Evolutionary conservation across 2,329 filamentous ascomycete species (phyloP).

Genomic region (Incumbomyces delicatus): DNA sequence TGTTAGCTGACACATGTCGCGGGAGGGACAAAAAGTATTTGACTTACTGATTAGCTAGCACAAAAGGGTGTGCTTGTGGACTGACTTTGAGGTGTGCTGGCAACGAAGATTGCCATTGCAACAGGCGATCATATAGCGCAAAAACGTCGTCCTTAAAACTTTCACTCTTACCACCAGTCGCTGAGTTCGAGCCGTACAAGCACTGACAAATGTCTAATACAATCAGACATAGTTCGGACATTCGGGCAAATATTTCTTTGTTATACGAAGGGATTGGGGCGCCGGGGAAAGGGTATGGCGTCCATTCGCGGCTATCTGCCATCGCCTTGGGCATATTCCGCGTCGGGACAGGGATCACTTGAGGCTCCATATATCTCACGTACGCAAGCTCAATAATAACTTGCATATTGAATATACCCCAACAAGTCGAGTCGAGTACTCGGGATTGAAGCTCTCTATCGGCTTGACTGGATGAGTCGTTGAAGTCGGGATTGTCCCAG

Average conservation of each 20-base stretch:
- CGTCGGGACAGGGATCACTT: no score
- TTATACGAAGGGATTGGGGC: no score
- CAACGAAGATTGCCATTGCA: background rate
- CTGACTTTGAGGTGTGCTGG: background rate
- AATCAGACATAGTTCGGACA: no score
- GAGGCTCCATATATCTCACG: no score
- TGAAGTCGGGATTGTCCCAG: background rate
- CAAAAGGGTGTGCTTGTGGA: background rate
- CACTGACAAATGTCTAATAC: no score
- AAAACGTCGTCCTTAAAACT: background rate
- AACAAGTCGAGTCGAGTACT: background rate
- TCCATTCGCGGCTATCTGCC: no score
- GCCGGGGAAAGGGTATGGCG: no score
- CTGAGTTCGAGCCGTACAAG: no score
- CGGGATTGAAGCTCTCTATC: background rate
- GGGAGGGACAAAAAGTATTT: background rate
- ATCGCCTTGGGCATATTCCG: no score
- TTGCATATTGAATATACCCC: background rate
- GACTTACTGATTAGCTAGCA: constrained; percentile 2
- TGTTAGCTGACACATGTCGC: background rate
- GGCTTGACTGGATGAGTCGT: background rate
- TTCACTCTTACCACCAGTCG: no score
- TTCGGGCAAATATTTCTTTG: no score
- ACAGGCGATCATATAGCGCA: background rate
- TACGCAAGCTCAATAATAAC: no score